Evolutionary conservation across 2,329 filamentous ascomycete genomes (phyloP).

Genomic region (Trichoderma sp.): DNA sequence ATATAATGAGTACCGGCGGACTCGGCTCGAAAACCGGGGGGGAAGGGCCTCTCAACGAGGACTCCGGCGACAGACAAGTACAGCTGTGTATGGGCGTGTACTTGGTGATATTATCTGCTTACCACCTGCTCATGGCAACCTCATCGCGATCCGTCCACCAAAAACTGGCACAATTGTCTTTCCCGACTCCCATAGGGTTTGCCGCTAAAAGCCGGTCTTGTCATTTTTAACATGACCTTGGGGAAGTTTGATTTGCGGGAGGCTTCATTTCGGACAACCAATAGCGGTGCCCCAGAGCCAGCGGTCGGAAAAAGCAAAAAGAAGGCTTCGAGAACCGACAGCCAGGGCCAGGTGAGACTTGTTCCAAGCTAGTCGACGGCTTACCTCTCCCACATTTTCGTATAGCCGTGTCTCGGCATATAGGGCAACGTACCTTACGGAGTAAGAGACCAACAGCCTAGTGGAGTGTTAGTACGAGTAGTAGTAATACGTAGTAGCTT

Average conservation of each 20-base stretch:
- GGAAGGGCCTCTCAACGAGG: constrained; percentile 10
- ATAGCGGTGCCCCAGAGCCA: background rate
- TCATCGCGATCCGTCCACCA: constrained; percentile 1
- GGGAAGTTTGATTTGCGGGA: constrained; percentile 19
- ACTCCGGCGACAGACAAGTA: constrained; percentile 22
- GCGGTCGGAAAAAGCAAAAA: constrained; percentile 13
- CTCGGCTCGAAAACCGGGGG: constrained; percentile 13
- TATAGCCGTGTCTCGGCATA: constrained; percentile 13
- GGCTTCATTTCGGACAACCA: background rate
- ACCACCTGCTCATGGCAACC: constrained; percentile 15
- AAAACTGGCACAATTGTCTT: background rate
- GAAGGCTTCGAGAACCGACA: constrained; percentile 24
- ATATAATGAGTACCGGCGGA: constrained; percentile 23
- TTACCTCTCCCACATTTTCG: constrained; percentile 11
- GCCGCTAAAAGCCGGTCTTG: constrained; percentile 13
- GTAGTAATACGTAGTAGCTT: background rate
- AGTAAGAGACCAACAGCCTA: constrained; percentile 2
- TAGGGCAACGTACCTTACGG: constrained; percentile 9
- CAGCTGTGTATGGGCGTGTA: constrained; percentile 15
- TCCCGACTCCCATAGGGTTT: constrained; percentile 11
- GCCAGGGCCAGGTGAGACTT: constrained; percentile 14
- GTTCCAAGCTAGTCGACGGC: background rate
- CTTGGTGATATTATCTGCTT: constrained; percentile 21
- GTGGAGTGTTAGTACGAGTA: background rate
- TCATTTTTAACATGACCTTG: constrained; percentile 19